Conservation (phyloP, 495 filamentous ascomycete species). For the Penicillium salamii region DNA sequence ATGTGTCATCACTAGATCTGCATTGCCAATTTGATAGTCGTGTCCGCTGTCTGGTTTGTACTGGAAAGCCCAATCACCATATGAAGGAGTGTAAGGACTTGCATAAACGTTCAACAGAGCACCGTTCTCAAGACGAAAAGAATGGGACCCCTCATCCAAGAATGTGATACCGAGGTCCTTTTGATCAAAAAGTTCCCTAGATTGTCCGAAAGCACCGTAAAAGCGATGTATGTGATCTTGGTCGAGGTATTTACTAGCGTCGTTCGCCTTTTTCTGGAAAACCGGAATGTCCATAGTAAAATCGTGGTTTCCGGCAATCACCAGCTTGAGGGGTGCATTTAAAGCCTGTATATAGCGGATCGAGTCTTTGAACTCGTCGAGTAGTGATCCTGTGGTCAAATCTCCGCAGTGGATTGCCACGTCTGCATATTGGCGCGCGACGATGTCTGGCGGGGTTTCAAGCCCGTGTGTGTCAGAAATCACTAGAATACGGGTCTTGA, state of each 20-base stretch:
- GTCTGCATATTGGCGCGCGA: conserved; percentile 44
- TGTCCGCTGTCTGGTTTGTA: conserved; percentile 50
- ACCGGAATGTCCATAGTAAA: conserved; percentile 54
- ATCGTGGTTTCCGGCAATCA: conserved; percentile 76
- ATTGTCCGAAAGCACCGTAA: conserved; percentile 34
- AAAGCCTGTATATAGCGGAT: conserved; percentile 50
- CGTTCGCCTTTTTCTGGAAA: conserved; percentile 32
- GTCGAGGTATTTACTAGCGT: conserved; percentile 25
- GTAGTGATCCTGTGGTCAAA: conserved; percentile 55
- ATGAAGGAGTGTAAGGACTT: conserved; percentile 62
- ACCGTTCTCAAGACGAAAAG: conserved; percentile 54
- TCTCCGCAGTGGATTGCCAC: conserved; percentile 70
- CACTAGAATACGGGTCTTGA: conserved; percentile 50
- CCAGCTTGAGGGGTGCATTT: conserved; percentile 62
- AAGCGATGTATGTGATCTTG: conserved; percentile 17
- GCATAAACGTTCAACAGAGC: conserved; percentile 60
- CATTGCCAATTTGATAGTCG: conserved; percentile 41
- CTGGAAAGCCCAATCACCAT: conserved; percentile 55
- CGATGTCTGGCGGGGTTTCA: conserved; percentile 20
- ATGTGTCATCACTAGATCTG: conserved; percentile 67
- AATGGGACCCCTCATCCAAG: conserved; percentile 59
- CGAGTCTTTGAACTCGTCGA: conserved; percentile 49
- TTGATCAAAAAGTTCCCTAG: conserved; percentile 26
- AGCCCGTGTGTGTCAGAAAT: conserved; percentile 57
- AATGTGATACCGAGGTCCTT: conserved; percentile 48